These are phyloP conservation scores for Xylaria sp. DNA, from an alignment of 2,329 filamentous ascomycete species.

Conservation along the genomic window DNA sequence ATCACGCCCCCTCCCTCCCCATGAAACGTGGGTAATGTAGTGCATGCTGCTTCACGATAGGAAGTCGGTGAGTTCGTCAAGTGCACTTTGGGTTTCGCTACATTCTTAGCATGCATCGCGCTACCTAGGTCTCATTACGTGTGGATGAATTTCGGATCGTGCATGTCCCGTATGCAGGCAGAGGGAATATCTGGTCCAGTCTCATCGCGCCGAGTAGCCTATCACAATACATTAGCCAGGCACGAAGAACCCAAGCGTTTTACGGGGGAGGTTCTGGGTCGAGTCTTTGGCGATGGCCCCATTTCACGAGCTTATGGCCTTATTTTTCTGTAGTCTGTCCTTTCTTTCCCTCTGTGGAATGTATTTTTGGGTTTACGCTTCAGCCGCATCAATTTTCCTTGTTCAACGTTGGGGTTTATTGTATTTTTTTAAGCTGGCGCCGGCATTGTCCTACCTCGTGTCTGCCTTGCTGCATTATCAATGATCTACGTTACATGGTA, in stretches of 20 bases:
- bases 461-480: slow-evolving; percentile 33
- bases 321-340: slow-evolving; percentile 1
- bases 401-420: slow-evolving; percentile 10
- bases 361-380: slow-evolving; percentile 18
- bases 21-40: slow-evolving; percentile 13
- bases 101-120: slow-evolving; percentile 19
- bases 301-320: slow-evolving; percentile 21
- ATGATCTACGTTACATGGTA: slow-evolving; percentile 35
- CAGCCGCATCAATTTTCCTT: slow-evolving; percentile 28
- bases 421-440: slow-evolving; percentile 6
- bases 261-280: slow-evolving; percentile 11
- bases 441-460: slow-evolving; percentile 36
- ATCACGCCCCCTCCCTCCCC: neutral
- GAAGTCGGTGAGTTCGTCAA: slow-evolving; percentile 34
- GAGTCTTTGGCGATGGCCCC: slow-evolving; percentile 2
- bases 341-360: neutral
- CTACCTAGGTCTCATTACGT: slow-evolving; percentile 27
- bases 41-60: slow-evolving; percentile 7
- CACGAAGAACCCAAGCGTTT: slow-evolving; percentile 26
- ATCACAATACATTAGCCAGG: slow-evolving; percentile 35
- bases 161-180: slow-evolving; percentile 27
- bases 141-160: slow-evolving; percentile 28
- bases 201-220: slow-evolving; percentile 26
- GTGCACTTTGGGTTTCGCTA: slow-evolving; percentile 25
- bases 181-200: slow-evolving; percentile 26